Percentiles rank a stretch among this genome's conserved stretches.
phyloP scores from a whole-genome alignment of 2,329 filamentous ascomycete genomes.

The Exophiala sp. region DNA sequence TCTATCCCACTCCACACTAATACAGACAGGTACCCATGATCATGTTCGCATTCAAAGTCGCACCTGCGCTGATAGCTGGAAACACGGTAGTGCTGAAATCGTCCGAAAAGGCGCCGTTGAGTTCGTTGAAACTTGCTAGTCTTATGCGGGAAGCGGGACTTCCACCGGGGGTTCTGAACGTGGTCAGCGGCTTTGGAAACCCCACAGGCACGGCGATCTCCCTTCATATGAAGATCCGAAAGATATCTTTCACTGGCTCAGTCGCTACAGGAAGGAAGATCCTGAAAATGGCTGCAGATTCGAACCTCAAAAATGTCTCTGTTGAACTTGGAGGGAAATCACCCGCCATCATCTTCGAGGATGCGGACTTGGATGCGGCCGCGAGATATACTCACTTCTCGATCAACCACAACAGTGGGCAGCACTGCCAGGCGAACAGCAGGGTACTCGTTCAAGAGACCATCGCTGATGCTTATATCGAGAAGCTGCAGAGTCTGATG shows the following conservation, averaged over 20 bases:
- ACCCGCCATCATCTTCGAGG: no score
- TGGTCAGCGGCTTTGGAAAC: constrained; percentile 43
- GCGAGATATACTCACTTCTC: no score
- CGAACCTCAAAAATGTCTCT: no score
- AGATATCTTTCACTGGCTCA: no score
- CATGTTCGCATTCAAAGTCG: constrained; percentile 7
- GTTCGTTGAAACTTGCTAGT: constrained; percentile 35
- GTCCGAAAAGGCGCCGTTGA: constrained; percentile 44
- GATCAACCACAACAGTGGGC: constrained; percentile 26
- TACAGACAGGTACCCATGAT: constrained; percentile 5
- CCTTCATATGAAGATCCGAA: no score
- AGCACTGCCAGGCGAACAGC: not conserved
- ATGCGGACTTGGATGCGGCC: no score
- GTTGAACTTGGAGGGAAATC: no score
- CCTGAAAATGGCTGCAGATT: no score
- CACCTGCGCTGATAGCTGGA: constrained; percentile 42
- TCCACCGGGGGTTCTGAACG: constrained; percentile 43
- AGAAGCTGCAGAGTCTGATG: no score
- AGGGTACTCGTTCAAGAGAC: constrained; percentile 56
- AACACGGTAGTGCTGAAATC: constrained; percentile 47
- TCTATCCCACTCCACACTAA: no score
- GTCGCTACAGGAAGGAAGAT: no score
- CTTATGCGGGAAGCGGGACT: constrained; percentile 44
- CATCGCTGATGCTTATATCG: constrained; percentile 21
- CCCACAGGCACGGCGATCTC: constrained; percentile 30